Conservation (phyloP, 225 moss, liverwort and hornwort species). For the Asterella californica region DNA sequence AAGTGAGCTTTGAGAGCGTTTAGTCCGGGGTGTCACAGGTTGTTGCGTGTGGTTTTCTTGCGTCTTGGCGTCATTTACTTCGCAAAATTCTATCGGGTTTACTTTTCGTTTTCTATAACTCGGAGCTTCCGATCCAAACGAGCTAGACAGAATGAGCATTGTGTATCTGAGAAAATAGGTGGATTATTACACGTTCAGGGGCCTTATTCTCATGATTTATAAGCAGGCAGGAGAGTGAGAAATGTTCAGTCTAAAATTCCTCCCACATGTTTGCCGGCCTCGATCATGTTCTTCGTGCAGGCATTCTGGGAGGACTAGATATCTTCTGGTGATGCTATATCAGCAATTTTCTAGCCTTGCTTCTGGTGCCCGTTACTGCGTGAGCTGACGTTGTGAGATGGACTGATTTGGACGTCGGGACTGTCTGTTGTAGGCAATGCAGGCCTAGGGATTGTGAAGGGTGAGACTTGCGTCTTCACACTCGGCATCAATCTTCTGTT, state of each 20-base stretch:
- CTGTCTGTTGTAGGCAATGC: constrained; percentile 15
- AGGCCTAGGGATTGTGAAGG: constrained; percentile 12
- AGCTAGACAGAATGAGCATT: neutral
- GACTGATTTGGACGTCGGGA: neutral
- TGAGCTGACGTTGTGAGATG: neutral
- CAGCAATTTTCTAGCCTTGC: neutral
- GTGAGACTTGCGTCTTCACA: constrained; percentile 14
- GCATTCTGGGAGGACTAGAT: neutral
- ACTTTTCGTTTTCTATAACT: neutral
- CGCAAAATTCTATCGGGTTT: too few relatives aligned
- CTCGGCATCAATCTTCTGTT: neutral
- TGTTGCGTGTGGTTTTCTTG: neutral
- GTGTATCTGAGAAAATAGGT: neutral
- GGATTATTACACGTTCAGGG: too few relatives aligned
- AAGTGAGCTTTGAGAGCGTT: neutral
- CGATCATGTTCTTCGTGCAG: neutral
- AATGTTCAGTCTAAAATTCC: neutral
- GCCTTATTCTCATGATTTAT: neutral
- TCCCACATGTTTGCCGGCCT: neutral
- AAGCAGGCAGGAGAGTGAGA: neutral
- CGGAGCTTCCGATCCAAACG: neutral
- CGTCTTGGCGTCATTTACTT: neutral
- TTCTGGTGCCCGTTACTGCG: neutral
- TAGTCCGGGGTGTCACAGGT: neutral
- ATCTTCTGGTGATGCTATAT: neutral